A percentile compares a stretch with the other conserved stretches of the same genome.
phyloP scores from a whole-genome alignment of 352 stramenopile genomes.

The Phytophthora lateralis region DNA sequence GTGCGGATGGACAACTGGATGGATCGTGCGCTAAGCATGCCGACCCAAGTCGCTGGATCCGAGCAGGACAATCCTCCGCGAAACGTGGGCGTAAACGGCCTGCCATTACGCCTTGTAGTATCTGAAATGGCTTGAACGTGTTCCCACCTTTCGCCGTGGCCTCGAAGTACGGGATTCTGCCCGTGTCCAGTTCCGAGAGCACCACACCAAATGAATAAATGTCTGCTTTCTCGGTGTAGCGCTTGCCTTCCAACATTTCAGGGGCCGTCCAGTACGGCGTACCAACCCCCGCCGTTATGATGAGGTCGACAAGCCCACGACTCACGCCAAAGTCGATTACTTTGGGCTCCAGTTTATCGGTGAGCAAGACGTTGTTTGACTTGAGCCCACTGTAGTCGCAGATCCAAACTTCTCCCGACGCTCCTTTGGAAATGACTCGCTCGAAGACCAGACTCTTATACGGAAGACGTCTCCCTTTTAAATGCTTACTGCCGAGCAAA shows the following conservation, averaged over 20 bases:
- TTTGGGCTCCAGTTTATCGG: slow-evolving; percentile 60
- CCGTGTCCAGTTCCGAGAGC: slow-evolving; percentile 44
- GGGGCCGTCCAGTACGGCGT: slow-evolving; percentile 85
- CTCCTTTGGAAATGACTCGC: slow-evolving; percentile 25
- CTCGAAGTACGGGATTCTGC: slow-evolving; percentile 34
- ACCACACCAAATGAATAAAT: slow-evolving; percentile 74
- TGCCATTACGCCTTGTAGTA: slow-evolving; percentile 45
- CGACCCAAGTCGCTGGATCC: slow-evolving; percentile 22
- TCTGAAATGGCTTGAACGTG: slow-evolving; percentile 35
- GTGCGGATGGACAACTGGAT: background rate
- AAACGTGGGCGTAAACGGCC: slow-evolving; percentile 51
- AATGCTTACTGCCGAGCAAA: slow-evolving; percentile 7
- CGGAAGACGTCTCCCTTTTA: slow-evolving; percentile 15
- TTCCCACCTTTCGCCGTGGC: slow-evolving; percentile 1
- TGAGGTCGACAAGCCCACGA: slow-evolving; percentile 12
- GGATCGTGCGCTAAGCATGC: slow-evolving; percentile 21
- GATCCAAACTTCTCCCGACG: slow-evolving; percentile 49
- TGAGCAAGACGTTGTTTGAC: slow-evolving; percentile 69
- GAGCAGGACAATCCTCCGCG: slow-evolving; percentile 38
- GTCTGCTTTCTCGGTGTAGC: slow-evolving; percentile 59
- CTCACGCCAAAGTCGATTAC: slow-evolving; percentile 85
- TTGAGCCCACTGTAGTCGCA: slow-evolving; percentile 43
- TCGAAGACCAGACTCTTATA: slow-evolving; percentile 13
- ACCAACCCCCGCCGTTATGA: slow-evolving; percentile 67
- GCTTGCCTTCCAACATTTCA: slow-evolving; percentile 62